Percentiles rank a stretch among this genome's conserved stretches.
Conservation (phyloP, 352 stramenopile genomes). For the Phytophthora vignae region DNA sequence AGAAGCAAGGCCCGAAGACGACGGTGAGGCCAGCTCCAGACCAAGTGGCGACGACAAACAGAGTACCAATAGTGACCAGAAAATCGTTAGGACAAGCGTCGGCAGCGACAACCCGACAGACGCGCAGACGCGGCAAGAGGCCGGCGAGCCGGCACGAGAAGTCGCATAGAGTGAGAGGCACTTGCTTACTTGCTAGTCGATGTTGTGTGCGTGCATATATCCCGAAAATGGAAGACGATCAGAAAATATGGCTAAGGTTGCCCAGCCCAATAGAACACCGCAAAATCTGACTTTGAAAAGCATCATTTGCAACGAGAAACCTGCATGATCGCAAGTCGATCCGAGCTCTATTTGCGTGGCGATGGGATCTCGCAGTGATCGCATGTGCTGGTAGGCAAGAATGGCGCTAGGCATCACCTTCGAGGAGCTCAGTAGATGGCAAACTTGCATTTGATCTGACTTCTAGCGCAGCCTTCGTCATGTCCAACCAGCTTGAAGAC, state of each 20-base stretch:
- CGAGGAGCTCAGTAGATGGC: neutral
- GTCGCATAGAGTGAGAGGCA: slow-evolving; percentile 32
- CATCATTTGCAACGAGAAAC: neutral
- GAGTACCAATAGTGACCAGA: slow-evolving; percentile 27
- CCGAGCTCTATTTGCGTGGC: slow-evolving; percentile 20
- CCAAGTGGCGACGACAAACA: slow-evolving; percentile 5
- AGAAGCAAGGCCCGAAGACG: slow-evolving; percentile 29
- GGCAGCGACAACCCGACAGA: slow-evolving; percentile 28
- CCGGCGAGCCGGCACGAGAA: slow-evolving; percentile 57
- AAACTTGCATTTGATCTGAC: slow-evolving; percentile 8
- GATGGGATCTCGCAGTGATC: slow-evolving; percentile 21
- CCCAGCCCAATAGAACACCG: slow-evolving; percentile 28
- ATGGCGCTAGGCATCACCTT: slow-evolving; percentile 10
- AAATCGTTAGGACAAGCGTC: slow-evolving; percentile 33
- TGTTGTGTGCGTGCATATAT: slow-evolving; percentile 33
- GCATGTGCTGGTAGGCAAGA: slow-evolving; percentile 12
- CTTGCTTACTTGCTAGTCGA: slow-evolving; percentile 5
- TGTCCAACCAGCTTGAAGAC: slow-evolving; percentile 55
- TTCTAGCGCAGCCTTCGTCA: neutral
- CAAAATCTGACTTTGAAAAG: slow-evolving; percentile 21
- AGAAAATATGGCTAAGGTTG: slow-evolving; percentile 32
- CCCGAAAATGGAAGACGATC: slow-evolving; percentile 23
- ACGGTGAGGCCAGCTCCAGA: slow-evolving; percentile 2
- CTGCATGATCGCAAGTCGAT: slow-evolving; percentile 14
- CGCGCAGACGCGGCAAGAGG: slow-evolving; percentile 48